Evolutionary conservation across 2,329 filamentous ascomycete species (phyloP), one percentile per base, ranked within the genome.

Genomic region (Davidsoniella virescens): DNA sequence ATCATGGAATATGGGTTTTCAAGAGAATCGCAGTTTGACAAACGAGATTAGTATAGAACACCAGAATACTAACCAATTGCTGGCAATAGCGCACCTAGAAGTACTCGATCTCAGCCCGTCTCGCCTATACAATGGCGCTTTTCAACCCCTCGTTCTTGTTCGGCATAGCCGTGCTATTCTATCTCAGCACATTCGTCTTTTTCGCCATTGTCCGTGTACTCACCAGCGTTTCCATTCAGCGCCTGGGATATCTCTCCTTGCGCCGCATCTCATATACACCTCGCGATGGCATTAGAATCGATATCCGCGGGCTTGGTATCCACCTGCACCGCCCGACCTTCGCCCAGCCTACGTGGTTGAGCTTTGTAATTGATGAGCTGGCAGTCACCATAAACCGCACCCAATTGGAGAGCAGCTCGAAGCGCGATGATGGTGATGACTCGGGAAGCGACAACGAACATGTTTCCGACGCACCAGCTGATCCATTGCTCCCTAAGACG

Each of bases 311-410:
- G 47, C 72, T 98, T 48, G 87, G 92, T 42, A 72, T 98, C 58
- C 83, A 85, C 52, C 66, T 96, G 55, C 92, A 98, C 66, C 80
- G 88, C 4, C 92, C 92, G 10, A 96, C 92, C 5, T 96, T 98
- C 65, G 87, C 90, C 44, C 87, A 96, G 63, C 92, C 92, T 42
- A 96, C 93, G 55, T 96, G 90, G 87, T 70, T 94, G 58, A 96
- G 88, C 63, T 72, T 98, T 47, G 84, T 92, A 7, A 67, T 98
- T 53, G 85, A 79, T 59, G 92, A 95, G 61, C 70, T 95, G 46
- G 84, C 80, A 46, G 73, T 98, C 47, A 93, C 86, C 0, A 64
- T 96, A 41, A 86, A 98, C 61, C 69, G 87, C 43, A 74, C 76
- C 54, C 74, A 78, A 44, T 65, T 92, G 40, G 62, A 59, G 5